Percentiles rank a stretch among this genome's conserved stretches.
Conservation (phyloP, 768 basidiomycete species). For the Asterophora parasitica region DNA sequence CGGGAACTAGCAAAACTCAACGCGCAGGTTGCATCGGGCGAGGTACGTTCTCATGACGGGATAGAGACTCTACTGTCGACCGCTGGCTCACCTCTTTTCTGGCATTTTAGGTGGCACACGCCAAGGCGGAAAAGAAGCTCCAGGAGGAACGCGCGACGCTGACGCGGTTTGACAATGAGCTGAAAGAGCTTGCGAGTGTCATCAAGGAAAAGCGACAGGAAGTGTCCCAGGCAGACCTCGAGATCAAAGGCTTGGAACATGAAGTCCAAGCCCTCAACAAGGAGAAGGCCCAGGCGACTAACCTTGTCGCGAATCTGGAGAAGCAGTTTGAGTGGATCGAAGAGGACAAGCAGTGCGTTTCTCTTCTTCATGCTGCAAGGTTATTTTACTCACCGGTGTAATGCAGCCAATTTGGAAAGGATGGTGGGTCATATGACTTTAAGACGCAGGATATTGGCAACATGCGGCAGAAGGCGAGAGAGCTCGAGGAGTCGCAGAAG, state of each 20-base stretch:
- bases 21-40: slow-evolving; percentile 38
- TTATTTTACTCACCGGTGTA: not conserved
- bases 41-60: slow-evolving; percentile 32
- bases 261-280: slow-evolving; percentile 57
- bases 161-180: slow-evolving; percentile 82
- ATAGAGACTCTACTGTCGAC: not conserved
- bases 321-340: slow-evolving; percentile 83
- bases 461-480: slow-evolving; percentile 59
- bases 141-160: slow-evolving; percentile 85
- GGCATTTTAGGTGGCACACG: slow-evolving; percentile 43
- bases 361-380: no score
- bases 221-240: slow-evolving; percentile 61
- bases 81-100: not conserved
- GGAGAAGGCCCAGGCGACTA: slow-evolving; percentile 55
- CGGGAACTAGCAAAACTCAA: slow-evolving; percentile 61
- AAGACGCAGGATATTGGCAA: slow-evolving; percentile 51
- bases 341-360: slow-evolving; percentile 78
- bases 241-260: slow-evolving; percentile 64
- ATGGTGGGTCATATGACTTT: slow-evolving; percentile 82
- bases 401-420: slow-evolving; percentile 76
- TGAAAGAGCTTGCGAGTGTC: slow-evolving; percentile 75
- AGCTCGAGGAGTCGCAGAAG: slow-evolving; percentile 74
- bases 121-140: slow-evolving; percentile 65
- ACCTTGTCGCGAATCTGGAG: slow-evolving; percentile 62
- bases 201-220: slow-evolving; percentile 80